Base-by-base conservation (phyloP, 192 early-diverging fungal species). In the Chytriomyces sp. region DNA sequence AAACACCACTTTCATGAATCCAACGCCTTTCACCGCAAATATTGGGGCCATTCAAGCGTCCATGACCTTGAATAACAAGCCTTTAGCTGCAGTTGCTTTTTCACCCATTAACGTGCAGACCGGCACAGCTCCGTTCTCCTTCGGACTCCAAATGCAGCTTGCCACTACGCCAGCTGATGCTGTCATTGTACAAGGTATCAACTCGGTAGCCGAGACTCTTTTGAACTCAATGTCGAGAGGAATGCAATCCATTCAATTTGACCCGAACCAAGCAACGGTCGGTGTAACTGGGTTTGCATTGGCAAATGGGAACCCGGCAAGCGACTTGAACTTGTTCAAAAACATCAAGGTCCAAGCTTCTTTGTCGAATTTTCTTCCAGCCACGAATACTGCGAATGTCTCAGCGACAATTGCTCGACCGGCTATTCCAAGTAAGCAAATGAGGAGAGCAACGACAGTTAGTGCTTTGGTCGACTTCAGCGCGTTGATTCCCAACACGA, bases 21-120 rank as follows among this genome's bases (percentile, higher is more conserved):
- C 75, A 3, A 31, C 77, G 39, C 76, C 79, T 25, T n/a, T 80
- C 40, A 53, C 72, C 32, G 66, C 68, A 58, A 75, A 49, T 22
- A 49, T 49, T 49, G 44, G 44, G 14, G 22, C 14, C 14, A 49
- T 49, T 22, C 44, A 49, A 49, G 44, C 44, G 2, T 14, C 44
- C 1, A 22, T 22, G 22, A 49, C 44, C 44, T 1, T 49, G 22
- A 49, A 49, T 22, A 22, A 22, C 14, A 49, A n/a, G 44, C 2
- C 44, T 49, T 49, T 49, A 22, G 44, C 44, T n/a, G 22, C 14
- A 14, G 14, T 49, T 49, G 44, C 14, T n/a, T n/a, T 22, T n/a
- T n/a, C 17, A 2, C 17, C 44, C 44, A 49, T 49, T 22, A 49
- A 22, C 22, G 17, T 49, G 14, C 44, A 49, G 44, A 1, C 44